phyloP scores from a whole-genome alignment of 257 asterid species.

The Penstemon newberryi region DNA sequence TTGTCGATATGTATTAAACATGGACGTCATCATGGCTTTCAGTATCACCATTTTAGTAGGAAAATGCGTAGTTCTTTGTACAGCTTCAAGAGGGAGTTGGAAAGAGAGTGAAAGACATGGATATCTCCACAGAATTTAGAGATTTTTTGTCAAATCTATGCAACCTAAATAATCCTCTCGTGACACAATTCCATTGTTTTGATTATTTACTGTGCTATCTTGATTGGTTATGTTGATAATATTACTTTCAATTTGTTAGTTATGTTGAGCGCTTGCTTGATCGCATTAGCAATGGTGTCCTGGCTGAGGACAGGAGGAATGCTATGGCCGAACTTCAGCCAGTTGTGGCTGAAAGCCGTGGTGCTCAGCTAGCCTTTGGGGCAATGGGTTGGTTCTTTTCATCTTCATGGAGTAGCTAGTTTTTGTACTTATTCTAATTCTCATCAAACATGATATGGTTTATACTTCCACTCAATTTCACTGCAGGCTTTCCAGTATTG shows the following conservation, averaged over 20 bases:
- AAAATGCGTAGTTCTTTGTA: too few relatives aligned
- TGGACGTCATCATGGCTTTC: too few relatives aligned
- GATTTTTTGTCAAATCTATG: not conserved
- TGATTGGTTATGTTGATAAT: constrained; percentile 4
- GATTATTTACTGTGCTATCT: not conserved
- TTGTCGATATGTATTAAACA: not conserved
- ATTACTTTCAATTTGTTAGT: constrained; percentile 40
- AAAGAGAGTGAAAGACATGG: not conserved
- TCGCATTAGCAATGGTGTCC: constrained; percentile 83
- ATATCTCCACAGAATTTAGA: not conserved
- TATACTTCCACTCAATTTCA: constrained; percentile 26
- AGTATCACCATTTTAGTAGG: too few relatives aligned
- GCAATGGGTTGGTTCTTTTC: constrained; percentile 79
- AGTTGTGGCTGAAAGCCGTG: constrained; percentile 79
- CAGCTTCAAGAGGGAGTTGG: too few relatives aligned
- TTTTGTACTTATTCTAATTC: constrained; percentile 18
- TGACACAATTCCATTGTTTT: constrained; percentile 1
- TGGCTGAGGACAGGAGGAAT: constrained; percentile 89
- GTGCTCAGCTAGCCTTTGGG: constrained; percentile 92
- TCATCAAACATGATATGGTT: constrained; percentile 23
- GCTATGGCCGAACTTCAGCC: constrained; percentile 90
- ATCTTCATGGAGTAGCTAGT: constrained; percentile 22
- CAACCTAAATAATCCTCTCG: constrained; percentile 10
- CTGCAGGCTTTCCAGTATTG: constrained; percentile 84
- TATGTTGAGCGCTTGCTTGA: constrained; percentile 95